Evolutionary conservation across 371 early-diverging fungal species (phyloP), one percentile per base, ranked within the genome.

Genomic region (Syncephalastrum monosporum): DNA sequence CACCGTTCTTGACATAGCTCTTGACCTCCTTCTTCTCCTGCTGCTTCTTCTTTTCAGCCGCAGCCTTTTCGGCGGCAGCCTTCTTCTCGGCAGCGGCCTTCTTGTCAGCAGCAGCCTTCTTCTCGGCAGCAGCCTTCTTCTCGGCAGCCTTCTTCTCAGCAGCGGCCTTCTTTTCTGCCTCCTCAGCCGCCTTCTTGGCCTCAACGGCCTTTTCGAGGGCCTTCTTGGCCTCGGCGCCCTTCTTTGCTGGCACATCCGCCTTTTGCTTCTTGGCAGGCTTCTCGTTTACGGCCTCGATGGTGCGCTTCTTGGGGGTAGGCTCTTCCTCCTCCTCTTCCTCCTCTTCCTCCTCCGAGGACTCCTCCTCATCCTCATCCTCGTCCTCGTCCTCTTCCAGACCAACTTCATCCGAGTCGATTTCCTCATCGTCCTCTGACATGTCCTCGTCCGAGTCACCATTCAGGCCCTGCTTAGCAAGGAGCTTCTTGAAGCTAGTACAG

Each of bases 1-100:
- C 72, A 38, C 95, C 96, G 58, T 55, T 63, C 50, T 59, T 61
- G 12, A 63, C 72, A 15, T 56, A 50, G 24, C 56, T 47, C 17
- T 52, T 53, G 53, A 64, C 67, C 23, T 59, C 51, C 67, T 73
- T 60, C 44, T 62, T 56, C 43, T 59, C 57, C 27, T 48, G 52
- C 15, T 70, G 27, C 27, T 64, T 55, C 59, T 68, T 60, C 48
- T 44, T 27, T 1, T 41, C 48, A 14, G 46, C 43, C 0, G 42
- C 29, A 16, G 56, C 53, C 47, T 59, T 57, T 41, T 47, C 38
- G 38, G 38, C 38, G 10, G 38, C 38, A 10, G 38, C 38, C 38
- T 33, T 33, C 38, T 33, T 33, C 2, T 33, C 38, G 38, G 38
- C 38, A 2, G 38, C 38, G 38, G 38, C 38, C 12, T 33, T 33